Evolutionary conservation across 2,329 filamentous ascomycete genomes (phyloP).

Genomic region (Pochonia chlamydosporia): DNA sequence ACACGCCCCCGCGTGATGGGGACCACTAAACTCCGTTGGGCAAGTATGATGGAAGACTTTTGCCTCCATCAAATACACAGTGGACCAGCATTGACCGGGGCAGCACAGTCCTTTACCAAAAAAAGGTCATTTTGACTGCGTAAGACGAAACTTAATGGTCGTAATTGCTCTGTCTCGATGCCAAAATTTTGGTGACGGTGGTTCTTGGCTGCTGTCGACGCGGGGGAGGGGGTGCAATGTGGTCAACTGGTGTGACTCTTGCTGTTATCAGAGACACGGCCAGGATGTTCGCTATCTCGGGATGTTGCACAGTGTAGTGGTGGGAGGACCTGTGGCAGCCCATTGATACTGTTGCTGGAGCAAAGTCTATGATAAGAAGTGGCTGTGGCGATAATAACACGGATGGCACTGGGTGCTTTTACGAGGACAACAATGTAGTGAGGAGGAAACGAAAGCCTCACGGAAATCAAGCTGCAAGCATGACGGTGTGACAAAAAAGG

Average conservation of each 20-base stretch:
- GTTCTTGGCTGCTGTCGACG: neutral
- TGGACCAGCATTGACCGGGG: too few relatives aligned
- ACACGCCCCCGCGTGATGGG: constrained; percentile 2
- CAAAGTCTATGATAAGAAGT: constrained; percentile 4
- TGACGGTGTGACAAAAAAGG: neutral
- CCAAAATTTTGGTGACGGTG: neutral
- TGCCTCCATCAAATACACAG: neutral
- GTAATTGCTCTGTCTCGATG: neutral
- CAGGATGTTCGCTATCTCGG: neutral
- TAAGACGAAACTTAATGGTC: neutral
- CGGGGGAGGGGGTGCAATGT: neutral
- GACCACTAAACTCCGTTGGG: constrained; percentile 4
- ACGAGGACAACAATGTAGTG: neutral
- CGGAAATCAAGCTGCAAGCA: neutral
- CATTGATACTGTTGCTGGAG: neutral
- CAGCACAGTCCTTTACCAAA: too few relatives aligned
- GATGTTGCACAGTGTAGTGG: neutral
- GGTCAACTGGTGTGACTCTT: neutral
- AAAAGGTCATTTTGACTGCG: neutral
- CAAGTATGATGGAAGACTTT: constrained; percentile 3
- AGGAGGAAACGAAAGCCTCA: neutral
- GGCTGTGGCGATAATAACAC: constrained; percentile 8
- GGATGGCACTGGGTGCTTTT: constrained; percentile 1
- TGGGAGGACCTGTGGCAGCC: neutral
- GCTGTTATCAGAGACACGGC: constrained; percentile 4